Base-by-base conservation (phyloP, 441 rosid genomes). In the Erysimum cheiri region DNA sequence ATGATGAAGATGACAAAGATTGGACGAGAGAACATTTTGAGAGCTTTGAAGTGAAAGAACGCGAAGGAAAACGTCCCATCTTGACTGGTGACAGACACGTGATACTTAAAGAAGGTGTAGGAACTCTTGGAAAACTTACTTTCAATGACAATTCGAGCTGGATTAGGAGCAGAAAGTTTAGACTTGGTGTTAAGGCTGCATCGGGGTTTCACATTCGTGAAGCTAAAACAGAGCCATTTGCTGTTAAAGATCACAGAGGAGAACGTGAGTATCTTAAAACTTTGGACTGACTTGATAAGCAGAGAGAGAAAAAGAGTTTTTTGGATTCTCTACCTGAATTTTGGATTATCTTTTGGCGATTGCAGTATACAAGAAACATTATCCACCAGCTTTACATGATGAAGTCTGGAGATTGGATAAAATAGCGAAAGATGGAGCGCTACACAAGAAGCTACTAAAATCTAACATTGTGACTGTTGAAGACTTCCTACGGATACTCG, bases 371-470 rank as follows among this genome's bases (percentile, higher is more conserved):
- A 96, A 92, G 90, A 96, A 92, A 66, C 99, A 96, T 69, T 92
- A 92, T 63, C 99, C 99, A 40, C 99, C 98, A 4, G 92, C 89
- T 71, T 81, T 92, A 69, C 81, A 81, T 29, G 98, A 95, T 72
- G 97, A 95, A 77, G 98, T 95, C 29, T 95, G 99, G 99, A 92
- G 99, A 83, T 65, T 95, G 82, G 98, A 96, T 78, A 90, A 89
- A 82, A 90, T 83, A 80, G 97, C 88, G 2, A 92, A 87, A 87
- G 93, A 88, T 74, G 99, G 99, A 73, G 90, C 93, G n/a, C 84
- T 95, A 68, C 98, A 95, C 84, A 92, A 90, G 74, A 89, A 89
- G 79, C 81, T 95, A 74, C 72, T 85, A 0, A 82, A 84, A 48
- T 68, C 86, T 24, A 76, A 78, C 47, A 81, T 95, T 22, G 58